Evolutionary conservation across 768 basidiomycete species (phyloP).

Genomic region (Mycena alexandri): DNA sequence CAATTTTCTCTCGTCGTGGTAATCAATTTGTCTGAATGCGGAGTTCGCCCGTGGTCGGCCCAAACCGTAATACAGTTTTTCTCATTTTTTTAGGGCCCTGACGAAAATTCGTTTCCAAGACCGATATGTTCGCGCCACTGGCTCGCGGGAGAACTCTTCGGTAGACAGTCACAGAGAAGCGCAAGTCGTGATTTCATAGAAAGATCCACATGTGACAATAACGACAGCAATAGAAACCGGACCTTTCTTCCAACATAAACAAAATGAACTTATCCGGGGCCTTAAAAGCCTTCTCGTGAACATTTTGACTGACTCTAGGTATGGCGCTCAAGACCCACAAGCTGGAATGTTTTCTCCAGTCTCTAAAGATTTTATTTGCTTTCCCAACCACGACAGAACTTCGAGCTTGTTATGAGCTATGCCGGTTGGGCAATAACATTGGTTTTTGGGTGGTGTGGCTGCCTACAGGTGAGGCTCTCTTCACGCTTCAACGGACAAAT

Average conservation of each 20-base stretch:
- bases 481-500: neutral
- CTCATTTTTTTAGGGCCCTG: neutral
- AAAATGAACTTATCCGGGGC: slow-evolving; percentile 8
- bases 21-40: neutral
- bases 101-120: too few species aligned
- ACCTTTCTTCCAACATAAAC: slow-evolving; percentile 15
- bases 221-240: slow-evolving; percentile 13
- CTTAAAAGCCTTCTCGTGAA: neutral
- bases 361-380: slow-evolving; percentile 28
- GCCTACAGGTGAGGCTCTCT: slow-evolving; percentile 40
- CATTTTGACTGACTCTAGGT: neutral
- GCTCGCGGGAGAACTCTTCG: slow-evolving; percentile 26
- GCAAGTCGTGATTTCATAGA: slow-evolving; percentile 30
- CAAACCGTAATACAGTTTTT: neutral
- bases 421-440: slow-evolving; percentile 48
- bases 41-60: neutral
- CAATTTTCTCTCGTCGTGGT: neutral
- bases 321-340: slow-evolving; percentile 23
- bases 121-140: neutral
- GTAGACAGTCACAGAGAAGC: slow-evolving; percentile 26
- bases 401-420: slow-evolving; percentile 49
- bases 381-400: slow-evolving; percentile 41
- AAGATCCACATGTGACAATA: slow-evolving; percentile 26
- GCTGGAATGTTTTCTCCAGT: slow-evolving; percentile 8
- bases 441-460: slow-evolving; percentile 49